These are phyloP conservation scores for Lichtheimia corymbifera DNA, from an alignment of 371 early-diverging fungal species.

Conservation along the genomic window DNA sequence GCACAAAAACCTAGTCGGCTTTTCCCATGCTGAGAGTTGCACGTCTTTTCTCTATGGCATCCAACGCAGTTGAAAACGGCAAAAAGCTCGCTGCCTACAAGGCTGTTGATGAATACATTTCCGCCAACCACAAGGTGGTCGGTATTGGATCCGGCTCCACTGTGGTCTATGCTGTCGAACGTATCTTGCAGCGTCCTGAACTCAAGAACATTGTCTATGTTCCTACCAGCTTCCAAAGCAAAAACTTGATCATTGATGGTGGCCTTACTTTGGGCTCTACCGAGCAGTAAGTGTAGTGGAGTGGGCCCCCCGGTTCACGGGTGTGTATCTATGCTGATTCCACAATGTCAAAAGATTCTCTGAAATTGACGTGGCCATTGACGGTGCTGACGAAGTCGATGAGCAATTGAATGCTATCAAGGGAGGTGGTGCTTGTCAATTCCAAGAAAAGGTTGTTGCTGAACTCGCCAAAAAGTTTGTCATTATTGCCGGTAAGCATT, in stretches of 20 bases:
- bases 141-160: slow-evolving; percentile 92
- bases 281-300: slow-evolving; percentile 56
- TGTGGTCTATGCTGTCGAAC: slow-evolving; percentile 81
- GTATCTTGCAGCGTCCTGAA: slow-evolving; percentile 64
- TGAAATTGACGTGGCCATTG: slow-evolving; percentile 84
- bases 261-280: slow-evolving; percentile 63
- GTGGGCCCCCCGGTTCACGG: no score
- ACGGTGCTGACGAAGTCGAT: slow-evolving; percentile 94
- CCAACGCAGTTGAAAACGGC: slow-evolving; percentile 33
- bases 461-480: slow-evolving; percentile 79
- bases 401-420: slow-evolving; percentile 83
- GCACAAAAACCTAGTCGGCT: neutral
- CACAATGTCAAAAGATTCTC: slow-evolving; percentile 39
- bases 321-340: neutral
- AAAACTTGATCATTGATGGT: slow-evolving; percentile 68
- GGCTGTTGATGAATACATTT: slow-evolving; percentile 79
- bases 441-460: slow-evolving; percentile 93
- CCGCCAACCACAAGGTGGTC: slow-evolving; percentile 60
- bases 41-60: slow-evolving; percentile 6
- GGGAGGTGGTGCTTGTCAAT: slow-evolving; percentile 93
- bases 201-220: slow-evolving; percentile 68
- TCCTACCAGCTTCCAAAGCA: slow-evolving; percentile 90
- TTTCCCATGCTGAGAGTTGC: no score
- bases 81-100: slow-evolving; percentile 79
- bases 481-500: slow-evolving; percentile 70